Base-by-base conservation (phyloP, 2,329 filamentous ascomycete genomes). In the Coniosporium tulheliwenetii region DNA sequence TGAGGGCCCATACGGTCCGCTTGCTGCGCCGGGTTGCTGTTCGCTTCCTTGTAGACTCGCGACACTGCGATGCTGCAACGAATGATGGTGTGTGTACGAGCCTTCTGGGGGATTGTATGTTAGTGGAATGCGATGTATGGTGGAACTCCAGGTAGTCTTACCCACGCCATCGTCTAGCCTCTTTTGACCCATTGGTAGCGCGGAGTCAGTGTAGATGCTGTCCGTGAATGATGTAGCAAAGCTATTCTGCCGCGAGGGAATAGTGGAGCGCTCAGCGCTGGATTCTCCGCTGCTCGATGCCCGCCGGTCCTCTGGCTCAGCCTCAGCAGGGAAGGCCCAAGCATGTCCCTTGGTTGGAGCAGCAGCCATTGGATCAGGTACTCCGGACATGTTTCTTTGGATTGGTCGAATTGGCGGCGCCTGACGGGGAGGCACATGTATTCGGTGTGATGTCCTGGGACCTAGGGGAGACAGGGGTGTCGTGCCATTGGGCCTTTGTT, bases 321-420 rank as follows among this genome's bases (percentile, higher is more conserved):
- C 73, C 41, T 81, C 76, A 52, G 85, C 82, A 1, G 83, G 82
- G 50, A 87, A 87, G 48, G 83, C 83, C 82, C 83, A 89, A 4
- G 83, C 79, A 56, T 81, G 82, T 55, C 83, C 83, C 58, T 85
- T 85, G 9, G 81, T 87, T 5, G 83, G 82, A 55, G 85, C 80
- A 29, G 81, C 78, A 33, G 83, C 83, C 49, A 64, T 69, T 5
- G 67, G 67, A 53, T 70, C 64, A 66, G 78, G 52, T 74, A 80
- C 63, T 70, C 83, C 52, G 65, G 75, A 60, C 69, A 73, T 40
- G 65, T 77, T 48, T 68, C 79, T 46, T 66, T 81, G 48, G 29
- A 66, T 65, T 1, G 81, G 81, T 19, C 79, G 84, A 50, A 89
- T 89, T 8, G 81, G 75, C 5, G 83, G 83, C 2, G 83, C 83